These are phyloP conservation scores for Trichoderma sp. DNA, from an alignment of 2,329 filamentous ascomycete genomes.

Conservation along the genomic window DNA sequence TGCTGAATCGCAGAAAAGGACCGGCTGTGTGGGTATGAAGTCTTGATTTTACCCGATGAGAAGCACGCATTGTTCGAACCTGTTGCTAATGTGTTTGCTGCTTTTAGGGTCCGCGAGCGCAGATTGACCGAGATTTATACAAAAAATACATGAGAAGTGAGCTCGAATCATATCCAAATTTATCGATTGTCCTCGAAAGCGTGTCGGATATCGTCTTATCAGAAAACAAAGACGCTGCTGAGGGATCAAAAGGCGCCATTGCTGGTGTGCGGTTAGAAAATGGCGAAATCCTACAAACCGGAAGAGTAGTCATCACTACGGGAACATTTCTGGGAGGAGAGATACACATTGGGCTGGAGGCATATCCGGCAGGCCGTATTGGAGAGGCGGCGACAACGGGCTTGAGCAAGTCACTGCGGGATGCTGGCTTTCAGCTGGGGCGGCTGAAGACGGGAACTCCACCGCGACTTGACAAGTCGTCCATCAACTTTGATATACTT, in stretches of 20 bases:
- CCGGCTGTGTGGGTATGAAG: constrained; percentile 80
- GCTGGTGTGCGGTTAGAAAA: constrained; percentile 85
- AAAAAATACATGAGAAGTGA: constrained; percentile 89
- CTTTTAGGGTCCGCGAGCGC: constrained; percentile 76
- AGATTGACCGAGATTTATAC: constrained; percentile 91
- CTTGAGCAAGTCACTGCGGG: constrained; percentile 83
- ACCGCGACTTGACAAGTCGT: constrained; percentile 78
- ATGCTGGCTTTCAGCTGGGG: constrained; percentile 87
- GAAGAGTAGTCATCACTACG: constrained; percentile 89
- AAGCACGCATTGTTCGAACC: neutral
- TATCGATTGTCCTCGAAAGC: constrained; percentile 81
- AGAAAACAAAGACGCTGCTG: constrained; percentile 48
- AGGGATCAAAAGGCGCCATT: constrained; percentile 68
- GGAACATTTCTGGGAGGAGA: constrained; percentile 95
- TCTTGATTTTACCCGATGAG: no score
- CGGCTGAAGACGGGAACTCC: constrained; percentile 95
- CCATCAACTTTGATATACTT: constrained; percentile 76
- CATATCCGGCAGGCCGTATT: constrained; percentile 85
- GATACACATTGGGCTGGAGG: constrained; percentile 89
- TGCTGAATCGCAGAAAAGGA: constrained; percentile 86
- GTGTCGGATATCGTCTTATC: constrained; percentile 85
- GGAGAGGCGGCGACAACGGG: constrained; percentile 93
- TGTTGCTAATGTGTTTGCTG: constrained; percentile 6
- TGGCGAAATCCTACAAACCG: constrained; percentile 79
- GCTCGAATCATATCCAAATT: constrained; percentile 73